A percentile compares a stretch with the other conserved stretches of the same genome.
Evolutionary conservation across 495 filamentous ascomycete species (phyloP).

Genomic region (Podospora tetraspora): DNA sequence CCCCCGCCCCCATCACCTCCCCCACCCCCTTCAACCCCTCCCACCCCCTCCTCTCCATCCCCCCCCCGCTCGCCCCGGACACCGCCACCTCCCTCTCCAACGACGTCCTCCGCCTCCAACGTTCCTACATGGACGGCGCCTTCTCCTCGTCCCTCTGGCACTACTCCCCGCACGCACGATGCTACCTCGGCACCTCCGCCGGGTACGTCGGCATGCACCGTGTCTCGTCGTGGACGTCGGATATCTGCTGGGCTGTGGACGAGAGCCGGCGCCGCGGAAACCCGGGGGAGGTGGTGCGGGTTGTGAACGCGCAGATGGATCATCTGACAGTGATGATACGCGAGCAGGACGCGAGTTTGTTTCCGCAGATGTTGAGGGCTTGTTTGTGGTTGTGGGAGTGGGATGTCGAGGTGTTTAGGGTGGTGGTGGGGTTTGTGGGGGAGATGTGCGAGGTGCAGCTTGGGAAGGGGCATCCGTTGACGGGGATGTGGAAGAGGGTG

Average conservation of each 20-base stretch:
- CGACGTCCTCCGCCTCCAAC: constrained; percentile 32
- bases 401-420: constrained; percentile 1
- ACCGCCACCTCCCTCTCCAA: constrained; percentile 25
- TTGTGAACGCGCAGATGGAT: constrained; percentile 22
- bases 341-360: constrained; percentile 17
- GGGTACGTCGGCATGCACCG: constrained; percentile 12
- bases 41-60: background rate
- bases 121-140: constrained; percentile 28
- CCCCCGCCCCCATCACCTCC: constrained; percentile 18
- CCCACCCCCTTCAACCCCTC: no score
- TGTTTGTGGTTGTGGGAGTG: constrained; percentile 15
- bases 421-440: constrained; percentile 18
- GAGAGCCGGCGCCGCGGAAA: background rate
- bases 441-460: no score
- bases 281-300: constrained; percentile 14
- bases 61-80: constrained; percentile 26
- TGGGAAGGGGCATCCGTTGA: no score
- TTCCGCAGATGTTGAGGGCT: constrained; percentile 15
- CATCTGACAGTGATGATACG: constrained; percentile 17
- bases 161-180: constrained; percentile 11
- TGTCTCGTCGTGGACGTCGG: constrained; percentile 18
- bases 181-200: constrained; percentile 12
- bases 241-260: constrained; percentile 13
- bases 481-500: no score
- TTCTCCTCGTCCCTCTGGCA: constrained; percentile 29